These are phyloP conservation scores for Yamadazyma taylorii DNA, from an alignment of 1,139 yeast species.

Conservation along the genomic window DNA sequence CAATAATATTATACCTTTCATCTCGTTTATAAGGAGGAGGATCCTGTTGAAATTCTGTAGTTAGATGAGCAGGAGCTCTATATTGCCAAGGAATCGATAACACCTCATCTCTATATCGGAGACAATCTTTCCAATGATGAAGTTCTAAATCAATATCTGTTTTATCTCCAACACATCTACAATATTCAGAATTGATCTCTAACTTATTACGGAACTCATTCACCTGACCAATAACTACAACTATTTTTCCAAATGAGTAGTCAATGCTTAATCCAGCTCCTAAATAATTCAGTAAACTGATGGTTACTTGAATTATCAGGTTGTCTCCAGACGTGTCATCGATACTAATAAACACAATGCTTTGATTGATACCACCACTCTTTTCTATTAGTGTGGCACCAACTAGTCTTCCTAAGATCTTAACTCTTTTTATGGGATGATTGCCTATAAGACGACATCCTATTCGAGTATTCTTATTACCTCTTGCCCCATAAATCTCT, in stretches of 20 bases:
- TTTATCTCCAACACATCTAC: constrained; percentile 20
- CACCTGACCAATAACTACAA: constrained; percentile 14
- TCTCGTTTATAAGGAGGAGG: constrained; percentile 9
- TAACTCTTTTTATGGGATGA: constrained; percentile 16
- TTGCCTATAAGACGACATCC: constrained; percentile 17
- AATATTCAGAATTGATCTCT: constrained; percentile 25
- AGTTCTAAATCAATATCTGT: constrained; percentile 25
- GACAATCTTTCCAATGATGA: constrained; percentile 32
- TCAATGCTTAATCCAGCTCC: constrained; percentile 12
- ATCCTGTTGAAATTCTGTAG: not conserved
- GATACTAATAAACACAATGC: constrained; percentile 13
- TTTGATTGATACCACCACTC: constrained; percentile 6
- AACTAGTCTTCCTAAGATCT: constrained; percentile 15
- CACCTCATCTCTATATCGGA: constrained; percentile 22
- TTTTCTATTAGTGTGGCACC: constrained; percentile 13
- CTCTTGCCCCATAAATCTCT: constrained; percentile 17
- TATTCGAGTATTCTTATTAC: constrained; percentile 1
- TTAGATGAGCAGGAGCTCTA: constrained; percentile 9
- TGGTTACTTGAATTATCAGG: constrained; percentile 15
- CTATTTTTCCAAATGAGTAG: constrained; percentile 14
- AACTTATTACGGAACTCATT: constrained; percentile 5
- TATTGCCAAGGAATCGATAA: constrained; percentile 27
- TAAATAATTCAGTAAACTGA: constrained; percentile 5
- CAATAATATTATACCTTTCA: constrained; percentile 1
- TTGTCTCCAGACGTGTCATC: constrained; percentile 19